Evolutionary conservation across 306 rosid species (phyloP), one percentile per base, ranked within the genome.

Genomic region (Cicer bijugum): DNA sequence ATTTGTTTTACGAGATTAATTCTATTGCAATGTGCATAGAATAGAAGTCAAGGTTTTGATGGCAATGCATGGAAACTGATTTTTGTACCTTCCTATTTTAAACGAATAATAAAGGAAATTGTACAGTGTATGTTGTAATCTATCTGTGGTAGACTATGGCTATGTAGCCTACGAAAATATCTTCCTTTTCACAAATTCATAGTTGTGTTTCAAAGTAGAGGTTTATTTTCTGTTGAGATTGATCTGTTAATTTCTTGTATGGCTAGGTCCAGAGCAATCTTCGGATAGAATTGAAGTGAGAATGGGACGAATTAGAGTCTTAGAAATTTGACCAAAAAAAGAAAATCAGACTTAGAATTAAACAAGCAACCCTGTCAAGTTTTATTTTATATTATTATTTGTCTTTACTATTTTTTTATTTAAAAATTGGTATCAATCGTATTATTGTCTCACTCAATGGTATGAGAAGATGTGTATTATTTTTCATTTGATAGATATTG

Each of bases 81-180:
- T 85, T 86, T 86, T 86, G 86, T 62, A 65, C 79, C 70, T 59
- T 39, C 64, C 76, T 47, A 59, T 70, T 71, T 74, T 76, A 64
- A 78, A 62, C 15, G 37, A 63, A 77, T 63, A 63, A 77, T 63
- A 73, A 58, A 60, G 70, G 38, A 72, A 75, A 66, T 57, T 82
- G 84, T 77, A 82, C 80, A 82, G 63, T 80, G 61, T 62, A 67
- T 67, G 82, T 80, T 69, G 78, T 82, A 67, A 80, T 77, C 62
- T 51, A 70, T 63, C 4, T 50, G 75, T 62, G 59, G 43, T 59
- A 35, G 20, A 35, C 43, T 4, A 23, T 23, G 33, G 33, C 33
- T 28, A 28, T 28, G 55, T 63, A 50, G 78, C 69, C 72, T 56
- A 40, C 78, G 45, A 75, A 78, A 48, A 19, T 14, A 6, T 68